Conservation (phyloP, 805 yeast genomes). For the Hanseniaspora occidentalis region DNA sequence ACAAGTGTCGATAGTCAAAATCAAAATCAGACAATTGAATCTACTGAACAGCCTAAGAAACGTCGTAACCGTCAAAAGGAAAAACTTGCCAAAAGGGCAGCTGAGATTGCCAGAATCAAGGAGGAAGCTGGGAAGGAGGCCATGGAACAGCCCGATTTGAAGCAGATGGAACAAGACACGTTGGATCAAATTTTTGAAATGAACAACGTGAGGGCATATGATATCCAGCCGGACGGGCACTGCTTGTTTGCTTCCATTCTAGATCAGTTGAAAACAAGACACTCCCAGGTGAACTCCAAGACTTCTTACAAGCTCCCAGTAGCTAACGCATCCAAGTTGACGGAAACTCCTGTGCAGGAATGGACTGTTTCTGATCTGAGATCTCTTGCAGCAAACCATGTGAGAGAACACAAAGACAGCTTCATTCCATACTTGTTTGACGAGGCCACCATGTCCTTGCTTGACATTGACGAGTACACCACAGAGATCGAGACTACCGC, state of each 20-base stretch:
- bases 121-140: slow-evolving; percentile 69
- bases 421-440: slow-evolving; percentile 76
- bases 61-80: slow-evolving; percentile 76
- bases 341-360: slow-evolving; percentile 4
- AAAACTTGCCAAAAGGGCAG: slow-evolving; percentile 62
- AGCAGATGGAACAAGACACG: slow-evolving; percentile 59
- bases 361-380: slow-evolving; percentile 38
- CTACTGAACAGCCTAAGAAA: slow-evolving; percentile 20
- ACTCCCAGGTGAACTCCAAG: slow-evolving; percentile 18
- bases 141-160: slow-evolving; percentile 45
- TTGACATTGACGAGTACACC: slow-evolving; percentile 58
- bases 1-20: slow-evolving; percentile 3
- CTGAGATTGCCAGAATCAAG: slow-evolving; percentile 46
- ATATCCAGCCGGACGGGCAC: slow-evolving; percentile 86
- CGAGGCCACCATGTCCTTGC: slow-evolving; percentile 53
- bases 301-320: slow-evolving; percentile 10
- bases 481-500: slow-evolving; percentile 60
- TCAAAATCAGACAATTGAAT: slow-evolving; percentile 3
- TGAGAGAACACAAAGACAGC: slow-evolving; percentile 50
- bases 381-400: slow-evolving; percentile 49
- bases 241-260: slow-evolving; percentile 79
- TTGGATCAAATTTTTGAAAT: slow-evolving; percentile 40
- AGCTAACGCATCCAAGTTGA: slow-evolving; percentile 4
- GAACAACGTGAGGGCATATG: slow-evolving; percentile 41
- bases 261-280: slow-evolving; percentile 60